phyloP scores from a whole-genome alignment of 202 grass and related monocot species.

The Zoysia matrella region DNA sequence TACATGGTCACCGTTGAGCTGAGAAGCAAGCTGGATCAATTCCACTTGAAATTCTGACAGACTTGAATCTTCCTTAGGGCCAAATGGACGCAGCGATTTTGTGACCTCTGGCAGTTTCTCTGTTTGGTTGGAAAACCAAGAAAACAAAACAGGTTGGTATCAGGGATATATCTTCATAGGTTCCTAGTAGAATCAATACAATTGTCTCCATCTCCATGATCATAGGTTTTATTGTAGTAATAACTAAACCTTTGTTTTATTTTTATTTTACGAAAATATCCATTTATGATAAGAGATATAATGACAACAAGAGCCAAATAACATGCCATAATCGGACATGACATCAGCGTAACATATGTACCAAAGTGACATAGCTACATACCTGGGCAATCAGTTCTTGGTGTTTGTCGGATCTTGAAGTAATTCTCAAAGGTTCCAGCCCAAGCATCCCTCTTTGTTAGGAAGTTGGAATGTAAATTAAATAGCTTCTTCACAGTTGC shows the following conservation, averaged over 20 bases:
- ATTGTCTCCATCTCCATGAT: not conserved
- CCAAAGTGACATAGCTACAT: conserved; percentile 9
- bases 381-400: conserved; percentile 91
- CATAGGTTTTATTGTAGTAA: not conserved
- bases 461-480: conserved; percentile 83
- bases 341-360: not conserved
- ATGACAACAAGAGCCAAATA: not conserved
- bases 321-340: not conserved
- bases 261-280: not conserved
- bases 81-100: conserved; percentile 76
- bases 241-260: not conserved
- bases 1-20: conserved; percentile 89
- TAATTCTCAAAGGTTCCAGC: conserved; percentile 87
- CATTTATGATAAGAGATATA: not conserved
- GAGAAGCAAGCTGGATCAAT: conserved; percentile 94
- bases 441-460: conserved; percentile 96
- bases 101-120: conserved; percentile 88
- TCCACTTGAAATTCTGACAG: conserved; percentile 95
- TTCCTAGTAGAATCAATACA: not conserved
- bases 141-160: not conserved
- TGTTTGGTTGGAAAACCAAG: conserved; percentile 32
- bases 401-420: conserved; percentile 62
- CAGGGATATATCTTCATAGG: not conserved
- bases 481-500: conserved; percentile 75
- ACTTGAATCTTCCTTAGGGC: not conserved